Conservation (phyloP, 2,329 filamentous ascomycete species). For the Juglanconis sp. region DNA sequence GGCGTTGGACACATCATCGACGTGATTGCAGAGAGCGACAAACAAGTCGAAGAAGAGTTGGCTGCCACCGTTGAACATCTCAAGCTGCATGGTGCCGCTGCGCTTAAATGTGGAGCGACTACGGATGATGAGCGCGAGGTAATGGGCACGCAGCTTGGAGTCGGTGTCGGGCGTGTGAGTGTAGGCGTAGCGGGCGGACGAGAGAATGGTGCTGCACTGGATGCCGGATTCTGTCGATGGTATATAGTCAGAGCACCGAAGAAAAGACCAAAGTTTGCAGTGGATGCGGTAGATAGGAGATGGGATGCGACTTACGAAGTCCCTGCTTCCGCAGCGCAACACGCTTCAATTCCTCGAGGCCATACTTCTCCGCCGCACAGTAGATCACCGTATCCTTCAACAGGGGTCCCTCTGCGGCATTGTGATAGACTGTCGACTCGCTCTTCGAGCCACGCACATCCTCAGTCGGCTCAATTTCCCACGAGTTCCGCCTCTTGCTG, state of each 20-base stretch:
- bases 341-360: conserved; percentile 78
- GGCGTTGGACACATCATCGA: conserved; percentile 62
- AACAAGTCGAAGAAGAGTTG: conserved; percentile 91
- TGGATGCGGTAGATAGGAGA: not conserved
- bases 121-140: conserved; percentile 87
- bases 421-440: conserved; percentile 68
- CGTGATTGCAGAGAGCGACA: conserved; percentile 87
- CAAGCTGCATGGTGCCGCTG: conserved; percentile 91
- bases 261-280: not conserved
- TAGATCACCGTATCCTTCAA: conserved; percentile 90
- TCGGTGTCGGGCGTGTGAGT: conserved; percentile 84
- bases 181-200: conserved; percentile 87
- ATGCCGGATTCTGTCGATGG: conserved; percentile 64
- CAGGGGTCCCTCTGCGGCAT: conserved; percentile 62
- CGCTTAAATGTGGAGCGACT: conserved; percentile 85
- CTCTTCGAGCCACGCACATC: conserved; percentile 40
- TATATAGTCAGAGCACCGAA: conserved; percentile 12
- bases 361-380: conserved; percentile 82
- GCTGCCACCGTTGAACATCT: conserved; percentile 83
- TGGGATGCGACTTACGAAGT: conserved; percentile 52
- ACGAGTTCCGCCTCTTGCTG: conserved; percentile 76
- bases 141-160: conserved; percentile 87
- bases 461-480: conserved; percentile 70
- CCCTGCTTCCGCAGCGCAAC: conserved; percentile 86
- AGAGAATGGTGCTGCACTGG: conserved; percentile 78